Evolutionary conservation across 2,329 filamentous ascomycete genomes (phyloP).

Genomic region (Monilinia fructigena): DNA sequence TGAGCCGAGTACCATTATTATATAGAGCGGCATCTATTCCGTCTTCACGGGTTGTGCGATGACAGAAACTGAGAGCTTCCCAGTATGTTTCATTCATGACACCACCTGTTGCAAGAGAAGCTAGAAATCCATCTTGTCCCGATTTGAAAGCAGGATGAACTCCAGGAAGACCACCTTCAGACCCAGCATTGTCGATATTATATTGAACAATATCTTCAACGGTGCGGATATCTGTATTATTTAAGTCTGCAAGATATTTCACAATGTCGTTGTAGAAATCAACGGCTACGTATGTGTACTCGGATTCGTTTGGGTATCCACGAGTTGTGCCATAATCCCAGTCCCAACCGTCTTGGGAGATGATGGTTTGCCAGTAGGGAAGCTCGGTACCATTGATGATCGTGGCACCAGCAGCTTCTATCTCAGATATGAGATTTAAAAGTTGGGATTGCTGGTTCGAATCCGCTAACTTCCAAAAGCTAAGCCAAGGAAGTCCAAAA

Average conservation of each 20-base stretch:
- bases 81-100: conserved; percentile 63
- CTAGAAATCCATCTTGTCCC: conserved; percentile 70
- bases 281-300: conserved; percentile 70
- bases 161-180: conserved; percentile 63
- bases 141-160: conserved; percentile 63
- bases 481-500: conserved; percentile 71
- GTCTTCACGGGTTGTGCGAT: conserved; percentile 56
- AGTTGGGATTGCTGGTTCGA: conserved; percentile 55
- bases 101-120: conserved; percentile 60
- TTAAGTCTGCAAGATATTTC: conserved; percentile 49
- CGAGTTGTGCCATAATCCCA: conserved; percentile 66
- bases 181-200: conserved; percentile 62
- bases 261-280: conserved; percentile 61
- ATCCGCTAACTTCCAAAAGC: conserved; percentile 65
- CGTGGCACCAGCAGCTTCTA: conserved; percentile 61
- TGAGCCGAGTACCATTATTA: conserved; percentile 47
- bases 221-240: conserved; percentile 53
- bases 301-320: conserved; percentile 68
- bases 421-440: conserved; percentile 50
- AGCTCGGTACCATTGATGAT: conserved; percentile 71
- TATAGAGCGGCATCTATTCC: conserved; percentile 69
- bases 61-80: conserved; percentile 63
- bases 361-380: conserved; percentile 58
- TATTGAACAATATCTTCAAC: conserved; percentile 65
- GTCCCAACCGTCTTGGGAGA: conserved; percentile 68